Conservation (phyloP, 2,329 filamentous ascomycete species). For the Venturiaceae sp. region DNA sequence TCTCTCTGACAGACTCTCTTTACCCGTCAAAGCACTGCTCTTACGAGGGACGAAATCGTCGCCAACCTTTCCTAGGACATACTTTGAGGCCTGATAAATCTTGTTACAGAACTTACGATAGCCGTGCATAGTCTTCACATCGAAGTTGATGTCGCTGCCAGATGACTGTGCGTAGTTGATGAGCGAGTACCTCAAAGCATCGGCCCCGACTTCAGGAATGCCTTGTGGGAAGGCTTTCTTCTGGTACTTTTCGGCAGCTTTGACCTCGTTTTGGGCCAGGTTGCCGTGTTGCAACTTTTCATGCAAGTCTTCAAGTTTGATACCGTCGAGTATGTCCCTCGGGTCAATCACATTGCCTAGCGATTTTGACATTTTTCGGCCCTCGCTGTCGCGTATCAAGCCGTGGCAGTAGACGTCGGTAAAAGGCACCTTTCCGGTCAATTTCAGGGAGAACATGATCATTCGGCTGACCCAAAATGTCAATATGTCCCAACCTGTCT, state of each 20-base stretch:
- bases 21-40: conserved; percentile 43
- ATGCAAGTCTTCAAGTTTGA: conserved; percentile 66
- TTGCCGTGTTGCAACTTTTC: conserved; percentile 76
- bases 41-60: conserved; percentile 51
- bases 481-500: conserved; percentile 94
- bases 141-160: conserved; percentile 72
- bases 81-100: conserved; percentile 95
- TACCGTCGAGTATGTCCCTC: conserved; percentile 83
- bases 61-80: conserved; percentile 56
- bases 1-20: conserved; percentile 55
- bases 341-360: conserved; percentile 93
- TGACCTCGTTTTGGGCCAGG: conserved; percentile 72
- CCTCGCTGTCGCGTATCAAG: conserved; percentile 84
- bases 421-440: conserved; percentile 88
- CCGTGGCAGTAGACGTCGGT: conserved; percentile 93
- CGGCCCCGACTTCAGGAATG: conserved; percentile 87
- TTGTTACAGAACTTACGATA: conserved; percentile 98
- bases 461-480: conserved; percentile 94
- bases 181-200: conserved; percentile 84
- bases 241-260: conserved; percentile 82
- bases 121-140: conserved; percentile 85
- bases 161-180: conserved; percentile 81
- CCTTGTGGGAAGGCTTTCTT: conserved; percentile 89
- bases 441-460: conserved; percentile 87
- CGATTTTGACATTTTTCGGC: conserved; percentile 95